phyloP scores from a whole-genome alignment of 495 filamentous ascomycete species.

The Immersiella caudata region DNA sequence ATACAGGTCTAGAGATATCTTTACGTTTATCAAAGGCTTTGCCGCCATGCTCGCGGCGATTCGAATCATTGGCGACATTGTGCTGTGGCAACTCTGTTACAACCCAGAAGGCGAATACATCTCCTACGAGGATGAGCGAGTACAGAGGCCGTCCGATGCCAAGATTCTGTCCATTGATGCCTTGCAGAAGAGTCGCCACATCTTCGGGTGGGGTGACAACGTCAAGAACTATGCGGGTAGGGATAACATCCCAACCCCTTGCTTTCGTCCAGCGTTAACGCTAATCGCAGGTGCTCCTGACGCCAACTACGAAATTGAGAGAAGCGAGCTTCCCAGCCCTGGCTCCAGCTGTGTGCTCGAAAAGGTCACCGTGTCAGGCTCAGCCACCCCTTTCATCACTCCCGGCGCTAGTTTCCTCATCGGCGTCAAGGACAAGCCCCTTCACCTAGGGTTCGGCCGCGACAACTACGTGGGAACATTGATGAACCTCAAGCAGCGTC shows the following conservation, averaged over 20 bases:
- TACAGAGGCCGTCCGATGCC: background rate
- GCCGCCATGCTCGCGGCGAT: background rate
- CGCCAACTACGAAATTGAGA: slow-evolving; percentile 1
- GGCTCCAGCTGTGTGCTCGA: background rate
- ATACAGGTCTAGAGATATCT: background rate
- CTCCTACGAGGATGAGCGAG: background rate
- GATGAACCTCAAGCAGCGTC: background rate
- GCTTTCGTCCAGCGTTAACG: no score
- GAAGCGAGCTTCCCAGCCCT: background rate
- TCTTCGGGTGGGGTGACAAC: background rate
- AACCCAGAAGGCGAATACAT: background rate
- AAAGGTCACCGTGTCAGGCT: slow-evolving; percentile 1
- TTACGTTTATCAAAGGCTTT: slow-evolving; percentile 1
- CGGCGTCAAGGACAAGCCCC: slow-evolving; percentile 7
- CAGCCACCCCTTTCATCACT: background rate
- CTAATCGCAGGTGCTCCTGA: background rate
- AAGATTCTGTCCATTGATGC: background rate
- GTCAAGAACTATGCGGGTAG: background rate
- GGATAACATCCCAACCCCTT: no score
- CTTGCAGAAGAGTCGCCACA: background rate
- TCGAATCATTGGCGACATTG: background rate
- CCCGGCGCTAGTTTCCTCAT: background rate
- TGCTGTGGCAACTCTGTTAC: background rate
- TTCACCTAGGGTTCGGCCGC: background rate
- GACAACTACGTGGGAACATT: background rate